Evolutionary conservation across 176 grass and related monocot species (phyloP).

Genomic region (Aechmea fasciata): DNA sequence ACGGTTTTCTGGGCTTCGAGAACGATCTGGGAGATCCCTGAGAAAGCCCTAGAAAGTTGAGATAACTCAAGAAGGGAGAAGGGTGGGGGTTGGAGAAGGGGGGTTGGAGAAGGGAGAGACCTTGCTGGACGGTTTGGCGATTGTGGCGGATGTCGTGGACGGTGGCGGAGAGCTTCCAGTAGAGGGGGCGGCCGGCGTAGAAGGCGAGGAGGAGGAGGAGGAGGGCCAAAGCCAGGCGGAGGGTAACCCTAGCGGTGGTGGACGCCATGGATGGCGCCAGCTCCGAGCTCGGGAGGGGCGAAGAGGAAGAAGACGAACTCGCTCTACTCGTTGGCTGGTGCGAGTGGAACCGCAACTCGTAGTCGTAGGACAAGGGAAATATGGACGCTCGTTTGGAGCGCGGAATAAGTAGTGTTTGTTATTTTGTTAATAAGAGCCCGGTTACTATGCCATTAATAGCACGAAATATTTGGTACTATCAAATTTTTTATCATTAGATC

Average conservation of each 20-base stretch:
- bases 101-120: background rate
- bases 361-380: too few relatives aligned
- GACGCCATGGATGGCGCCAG: conserved; percentile 6
- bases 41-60: background rate
- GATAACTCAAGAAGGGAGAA: background rate
- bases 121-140: conserved; percentile 18
- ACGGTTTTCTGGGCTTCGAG: conserved; percentile 16
- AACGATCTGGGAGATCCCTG: conserved; percentile 22
- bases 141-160: conserved; percentile 24
- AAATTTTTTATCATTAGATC: too few relatives aligned
- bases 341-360: too few relatives aligned
- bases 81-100: background rate
- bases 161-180: conserved; percentile 23
- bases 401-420: too few relatives aligned
- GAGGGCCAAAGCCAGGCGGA: background rate
- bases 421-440: too few relatives aligned
- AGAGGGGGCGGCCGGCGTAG: conserved; percentile 22
- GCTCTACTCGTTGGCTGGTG: too few relatives aligned
- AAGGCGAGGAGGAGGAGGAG: conserved; percentile 11
- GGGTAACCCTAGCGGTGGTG: background rate
- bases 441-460: too few relatives aligned
- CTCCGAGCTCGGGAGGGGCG: background rate
- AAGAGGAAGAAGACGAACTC: too few relatives aligned
- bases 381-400: too few relatives aligned
- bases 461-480: too few relatives aligned